Conservation (phyloP, 202 grass and related monocot species). For the Saccharum hybrid region DNA sequence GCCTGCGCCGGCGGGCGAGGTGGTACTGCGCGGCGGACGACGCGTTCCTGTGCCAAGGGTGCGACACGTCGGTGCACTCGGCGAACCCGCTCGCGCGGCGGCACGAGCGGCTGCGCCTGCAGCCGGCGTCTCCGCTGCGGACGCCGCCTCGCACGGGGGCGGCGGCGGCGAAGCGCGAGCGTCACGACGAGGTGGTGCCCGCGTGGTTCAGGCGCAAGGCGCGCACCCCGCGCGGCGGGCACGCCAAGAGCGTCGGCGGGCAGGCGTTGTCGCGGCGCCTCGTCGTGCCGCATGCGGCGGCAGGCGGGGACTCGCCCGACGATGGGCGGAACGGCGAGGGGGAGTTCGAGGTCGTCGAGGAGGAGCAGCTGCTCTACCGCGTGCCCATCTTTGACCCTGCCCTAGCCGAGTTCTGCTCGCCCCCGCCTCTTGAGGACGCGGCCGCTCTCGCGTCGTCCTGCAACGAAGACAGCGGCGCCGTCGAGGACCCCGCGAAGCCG, state of each 20-base stretch:
- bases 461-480: slow-evolving; percentile 36
- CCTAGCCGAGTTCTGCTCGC: slow-evolving; percentile 75
- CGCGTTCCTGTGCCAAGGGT: slow-evolving; percentile 87
- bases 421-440: slow-evolving; percentile 55
- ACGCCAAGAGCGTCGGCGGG: slow-evolving; percentile 28
- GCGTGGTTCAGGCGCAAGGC: slow-evolving; percentile 93
- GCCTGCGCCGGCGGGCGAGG: slow-evolving; percentile 69
- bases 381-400: slow-evolving; percentile 73
- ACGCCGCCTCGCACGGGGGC: background rate
- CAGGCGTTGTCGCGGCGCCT: slow-evolving; percentile 38
- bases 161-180: slow-evolving; percentile 12
- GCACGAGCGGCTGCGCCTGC: slow-evolving; percentile 60
- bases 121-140: slow-evolving; percentile 3
- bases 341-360: slow-evolving; percentile 32
- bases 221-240: slow-evolving; percentile 61
- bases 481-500: slow-evolving; percentile 33
- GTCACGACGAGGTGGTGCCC: slow-evolving; percentile 54
- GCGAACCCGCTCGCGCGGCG: slow-evolving; percentile 77
- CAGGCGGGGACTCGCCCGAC: slow-evolving; percentile 48
- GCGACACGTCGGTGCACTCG: slow-evolving; percentile 93
- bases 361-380: slow-evolving; percentile 66
- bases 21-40: slow-evolving; percentile 94
- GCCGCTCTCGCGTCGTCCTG: slow-evolving; percentile 10
- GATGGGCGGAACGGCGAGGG: slow-evolving; percentile 46
- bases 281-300: slow-evolving; percentile 56